These are phyloP conservation scores for Tolypocladium guangdongense DNA, from an alignment of 2,329 filamentous ascomycete genomes.

Conservation along the genomic window DNA sequence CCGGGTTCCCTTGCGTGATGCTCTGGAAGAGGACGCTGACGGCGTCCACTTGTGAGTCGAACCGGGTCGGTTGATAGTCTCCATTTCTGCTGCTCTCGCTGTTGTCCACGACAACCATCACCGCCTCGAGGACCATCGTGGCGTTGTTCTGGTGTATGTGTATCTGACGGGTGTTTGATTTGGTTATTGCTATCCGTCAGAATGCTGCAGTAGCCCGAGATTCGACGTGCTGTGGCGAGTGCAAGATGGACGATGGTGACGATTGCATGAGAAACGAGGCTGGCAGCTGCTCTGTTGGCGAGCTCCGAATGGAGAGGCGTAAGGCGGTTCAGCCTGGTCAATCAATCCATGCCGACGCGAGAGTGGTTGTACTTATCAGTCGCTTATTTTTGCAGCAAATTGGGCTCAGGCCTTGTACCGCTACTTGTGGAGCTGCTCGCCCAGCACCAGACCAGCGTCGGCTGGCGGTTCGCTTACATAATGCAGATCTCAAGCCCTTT, in stretches of 20 bases:
- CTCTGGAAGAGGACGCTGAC: conserved; percentile 92
- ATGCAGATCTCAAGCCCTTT: conserved; percentile 14
- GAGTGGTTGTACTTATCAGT: background rate
- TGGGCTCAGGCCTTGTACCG: conserved; percentile 5
- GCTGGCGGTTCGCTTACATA: conserved; percentile 4
- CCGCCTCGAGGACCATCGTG: conserved; percentile 97
- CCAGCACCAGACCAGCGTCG: background rate
- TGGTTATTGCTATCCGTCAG: background rate
- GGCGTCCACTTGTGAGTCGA: conserved; percentile 91
- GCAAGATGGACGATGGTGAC: background rate
- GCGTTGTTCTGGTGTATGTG: conserved; percentile 26
- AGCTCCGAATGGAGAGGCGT: conserved; percentile 22
- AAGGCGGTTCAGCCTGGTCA: conserved; percentile 35
- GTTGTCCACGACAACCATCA: conserved; percentile 99
- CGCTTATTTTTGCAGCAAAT: background rate
- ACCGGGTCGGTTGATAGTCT: conserved; percentile 82
- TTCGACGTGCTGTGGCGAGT: background rate
- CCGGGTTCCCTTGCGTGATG: conserved; percentile 90
- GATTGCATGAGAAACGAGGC: conserved; percentile 3
- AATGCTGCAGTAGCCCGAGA: background rate
- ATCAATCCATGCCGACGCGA: background rate
- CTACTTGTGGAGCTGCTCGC: conserved; percentile 5
- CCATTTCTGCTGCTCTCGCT: conserved; percentile 97
- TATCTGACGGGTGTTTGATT: background rate
- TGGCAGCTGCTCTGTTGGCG: background rate